These are phyloP conservation scores for Peronospora farinosa DNA, from an alignment of 352 stramenopile species.

Conservation along the genomic window DNA sequence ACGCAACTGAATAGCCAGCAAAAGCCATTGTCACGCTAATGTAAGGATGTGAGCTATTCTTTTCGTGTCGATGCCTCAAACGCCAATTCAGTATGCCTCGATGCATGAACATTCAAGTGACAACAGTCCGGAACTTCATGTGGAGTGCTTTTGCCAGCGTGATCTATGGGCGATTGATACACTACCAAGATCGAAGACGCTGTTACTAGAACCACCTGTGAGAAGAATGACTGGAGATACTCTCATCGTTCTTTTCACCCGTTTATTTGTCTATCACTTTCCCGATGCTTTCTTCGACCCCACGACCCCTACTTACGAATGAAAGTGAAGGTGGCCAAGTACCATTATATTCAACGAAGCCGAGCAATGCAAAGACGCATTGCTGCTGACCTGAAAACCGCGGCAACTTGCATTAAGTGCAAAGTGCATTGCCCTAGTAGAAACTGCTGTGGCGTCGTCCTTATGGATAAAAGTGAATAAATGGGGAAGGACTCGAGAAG, in stretches of 20 bases:
- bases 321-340: not conserved
- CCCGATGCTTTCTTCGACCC: not conserved
- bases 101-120: constrained; percentile 17
- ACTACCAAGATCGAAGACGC: constrained; percentile 24
- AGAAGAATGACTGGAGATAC: constrained; percentile 61
- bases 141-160: constrained; percentile 16
- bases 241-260: constrained; percentile 27
- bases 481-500: constrained; percentile 72
- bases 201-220: constrained; percentile 56
- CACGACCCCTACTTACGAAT: not conserved
- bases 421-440: constrained; percentile 59
- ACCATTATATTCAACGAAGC: constrained; percentile 13
- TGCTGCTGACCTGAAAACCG: constrained; percentile 39
- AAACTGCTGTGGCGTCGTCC: constrained; percentile 54
- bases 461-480: constrained; percentile 84
- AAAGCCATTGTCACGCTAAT: constrained; percentile 63
- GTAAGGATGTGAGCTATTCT: constrained; percentile 85
- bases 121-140: constrained; percentile 7
- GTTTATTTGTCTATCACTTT: not conserved
- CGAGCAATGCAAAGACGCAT: constrained; percentile 15
- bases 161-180: constrained; percentile 20
- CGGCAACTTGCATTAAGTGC: constrained; percentile 63
- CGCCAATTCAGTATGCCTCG: constrained; percentile 46
- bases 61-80: constrained; percentile 68
- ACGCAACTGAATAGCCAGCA: constrained; percentile 23